Conservation (phyloP, 2,329 filamentous ascomycete genomes). For the Exophiala calicioides region DNA sequence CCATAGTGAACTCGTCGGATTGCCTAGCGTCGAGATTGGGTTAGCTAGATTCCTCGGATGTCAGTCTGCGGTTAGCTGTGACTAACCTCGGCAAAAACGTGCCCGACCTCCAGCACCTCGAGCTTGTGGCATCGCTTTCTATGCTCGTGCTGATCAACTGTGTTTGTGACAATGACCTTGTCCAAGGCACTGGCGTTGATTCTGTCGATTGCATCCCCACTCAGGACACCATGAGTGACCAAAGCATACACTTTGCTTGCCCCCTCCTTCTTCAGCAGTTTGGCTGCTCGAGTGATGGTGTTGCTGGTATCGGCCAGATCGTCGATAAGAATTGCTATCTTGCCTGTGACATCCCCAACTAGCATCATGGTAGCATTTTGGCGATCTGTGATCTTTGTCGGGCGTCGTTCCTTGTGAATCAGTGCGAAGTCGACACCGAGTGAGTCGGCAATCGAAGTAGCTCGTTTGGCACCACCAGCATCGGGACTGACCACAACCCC, state of each 20-base stretch:
- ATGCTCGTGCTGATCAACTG: constrained; percentile 85
- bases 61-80: constrained; percentile 2
- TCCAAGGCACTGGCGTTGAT: constrained; percentile 93
- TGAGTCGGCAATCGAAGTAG: constrained; percentile 90
- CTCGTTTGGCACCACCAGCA: constrained; percentile 93
- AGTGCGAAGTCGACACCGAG: constrained; percentile 94
- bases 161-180: constrained; percentile 94
- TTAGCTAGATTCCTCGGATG: constrained; percentile 19
- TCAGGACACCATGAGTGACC: constrained; percentile 91
- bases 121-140: constrained; percentile 77
- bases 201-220: constrained; percentile 88
- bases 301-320: constrained; percentile 95
- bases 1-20: constrained; percentile 96
- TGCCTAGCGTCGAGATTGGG: constrained; percentile 53
- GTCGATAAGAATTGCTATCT: constrained; percentile 86
- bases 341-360: constrained; percentile 79
- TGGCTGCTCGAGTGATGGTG: constrained; percentile 93
- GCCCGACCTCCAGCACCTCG: constrained; percentile 84
- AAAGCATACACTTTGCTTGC: constrained; percentile 89
- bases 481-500: constrained; percentile 95
- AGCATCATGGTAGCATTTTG: constrained; percentile 88
- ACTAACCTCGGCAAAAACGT: constrained; percentile 81
- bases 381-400: constrained; percentile 81
- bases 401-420: constrained; percentile 96
- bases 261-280: constrained; percentile 90